Base-by-base conservation (phyloP, 495 filamentous ascomycete species). In the Neurospora sp. region DNA sequence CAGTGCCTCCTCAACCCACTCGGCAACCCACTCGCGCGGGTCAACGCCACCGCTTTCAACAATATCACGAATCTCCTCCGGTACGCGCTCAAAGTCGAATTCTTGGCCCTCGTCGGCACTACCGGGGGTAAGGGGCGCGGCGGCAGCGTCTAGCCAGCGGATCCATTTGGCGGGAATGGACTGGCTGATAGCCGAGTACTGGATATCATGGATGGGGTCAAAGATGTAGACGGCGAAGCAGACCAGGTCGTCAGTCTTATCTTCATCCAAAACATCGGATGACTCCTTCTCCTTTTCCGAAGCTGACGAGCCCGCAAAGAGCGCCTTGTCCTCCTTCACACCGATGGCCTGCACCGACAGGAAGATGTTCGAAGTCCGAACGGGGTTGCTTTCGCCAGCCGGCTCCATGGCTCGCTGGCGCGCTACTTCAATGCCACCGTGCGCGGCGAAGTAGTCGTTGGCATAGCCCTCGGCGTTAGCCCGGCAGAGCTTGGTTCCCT, bases 1-100 rank as follows among this genome's bases (percentile, higher is more conserved):
- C n/a, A 99, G 86, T 0, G 90, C 83, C 81, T 98, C 96, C 83
- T 98, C 94, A 7, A 99, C 87, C 96, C 96, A 99, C 80, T 98
- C 96, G 0, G 94, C 90, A 42, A 97, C 92, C 96, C 96, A 99
- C 81, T 98, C 96, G 48, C 96, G 86, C 1, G 96, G 96, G 80
- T 99, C 96, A 3, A 98, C 92, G 41, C 94, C 96, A 20, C 96
- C 96, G 69, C 83, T 87, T 77, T 94, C 90, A 72, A 98, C 88
- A 74, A 98, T 96, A 80, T 96, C 92, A 1, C 87, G 86, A 75
- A 99, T 98, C 79, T 93, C 92, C 31, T 91, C 91, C 3, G 95
- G 96, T 9, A 96, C 83, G 27, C 82, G 76, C 39, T 77, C 72
- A 59, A 76, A 73, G 40, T 79, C 78, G 5, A 40, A 72, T 31